These are phyloP conservation scores for Hymenoscyphus linearis DNA, from an alignment of 2,329 filamentous ascomycete species.

Conservation along the genomic window DNA sequence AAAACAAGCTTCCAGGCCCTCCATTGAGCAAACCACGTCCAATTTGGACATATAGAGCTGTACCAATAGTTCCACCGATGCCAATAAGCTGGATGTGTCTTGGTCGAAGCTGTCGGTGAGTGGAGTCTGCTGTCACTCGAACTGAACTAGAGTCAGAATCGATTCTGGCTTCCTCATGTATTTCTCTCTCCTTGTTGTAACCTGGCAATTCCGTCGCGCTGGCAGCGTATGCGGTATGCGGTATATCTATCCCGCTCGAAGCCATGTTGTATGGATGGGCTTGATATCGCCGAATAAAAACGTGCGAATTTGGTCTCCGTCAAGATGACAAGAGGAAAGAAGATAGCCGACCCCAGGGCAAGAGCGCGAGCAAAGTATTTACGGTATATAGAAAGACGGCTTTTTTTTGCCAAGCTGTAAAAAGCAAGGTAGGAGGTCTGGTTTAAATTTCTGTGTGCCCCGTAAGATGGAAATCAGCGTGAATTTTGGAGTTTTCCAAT, in stretches of 20 bases:
- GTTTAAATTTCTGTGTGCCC: not conserved
- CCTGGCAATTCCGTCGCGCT: constrained; percentile 11
- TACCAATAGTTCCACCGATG: constrained; percentile 61
- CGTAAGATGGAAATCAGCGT: not conserved
- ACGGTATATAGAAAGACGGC: not conserved
- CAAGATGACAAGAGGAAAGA: not conserved
- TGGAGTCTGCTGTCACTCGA: constrained; percentile 20
- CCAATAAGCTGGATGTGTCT: constrained; percentile 37
- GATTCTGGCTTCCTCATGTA: constrained; percentile 19
- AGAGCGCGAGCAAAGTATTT: not conserved
- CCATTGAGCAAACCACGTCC: constrained; percentile 53
- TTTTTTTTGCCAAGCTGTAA: not conserved
- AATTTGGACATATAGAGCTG: constrained; percentile 48
- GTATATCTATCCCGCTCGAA: constrained; percentile 19
- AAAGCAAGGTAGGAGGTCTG: not conserved
- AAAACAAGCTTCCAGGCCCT: constrained; percentile 53
- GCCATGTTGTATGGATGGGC: constrained; percentile 15
- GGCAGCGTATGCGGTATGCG: constrained; percentile 12
- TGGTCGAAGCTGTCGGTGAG: constrained; percentile 34
- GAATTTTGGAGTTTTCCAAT: not conserved
- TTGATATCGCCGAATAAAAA: not conserved
- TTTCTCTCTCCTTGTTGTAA: constrained; percentile 13
- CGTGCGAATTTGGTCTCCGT: not conserved
- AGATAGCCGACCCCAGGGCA: not conserved
- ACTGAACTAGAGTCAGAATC: constrained; percentile 12